Evolutionary conservation across 257 asterid genomes (phyloP).

Genomic region (Nicotiana paniculata): DNA sequence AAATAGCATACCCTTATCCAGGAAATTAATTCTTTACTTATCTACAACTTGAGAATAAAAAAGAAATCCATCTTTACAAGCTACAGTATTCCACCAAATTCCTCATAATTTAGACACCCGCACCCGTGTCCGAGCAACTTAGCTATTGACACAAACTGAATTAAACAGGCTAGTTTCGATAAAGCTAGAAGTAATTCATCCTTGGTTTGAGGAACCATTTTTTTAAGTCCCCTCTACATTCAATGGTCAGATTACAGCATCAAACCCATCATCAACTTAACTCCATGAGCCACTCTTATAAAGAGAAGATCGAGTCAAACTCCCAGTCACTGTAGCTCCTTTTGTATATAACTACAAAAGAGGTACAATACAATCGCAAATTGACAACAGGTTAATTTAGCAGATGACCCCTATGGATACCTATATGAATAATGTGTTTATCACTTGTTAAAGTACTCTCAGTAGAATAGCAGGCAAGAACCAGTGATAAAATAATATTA

Average conservation of each 20-base stretch:
- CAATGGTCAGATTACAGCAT: background rate
- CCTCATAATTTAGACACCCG: too few species aligned
- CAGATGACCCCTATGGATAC: background rate
- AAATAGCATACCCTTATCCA: too few species aligned
- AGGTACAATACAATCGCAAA: background rate
- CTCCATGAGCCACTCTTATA: background rate
- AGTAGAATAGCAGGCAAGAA: background rate
- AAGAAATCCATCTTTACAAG: too few species aligned
- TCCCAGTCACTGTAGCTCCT: background rate
- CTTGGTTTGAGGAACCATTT: background rate
- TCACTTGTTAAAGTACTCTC: background rate
- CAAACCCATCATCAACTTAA: background rate
- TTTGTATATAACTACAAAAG: background rate
- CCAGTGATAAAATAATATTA: background rate
- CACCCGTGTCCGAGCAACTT: too few species aligned
- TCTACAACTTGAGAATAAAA: too few species aligned
- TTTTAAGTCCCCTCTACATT: background rate
- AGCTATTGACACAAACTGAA: background rate
- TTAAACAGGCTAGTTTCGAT: background rate
- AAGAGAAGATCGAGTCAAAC: background rate
- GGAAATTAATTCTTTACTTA: too few species aligned
- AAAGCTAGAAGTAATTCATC: background rate
- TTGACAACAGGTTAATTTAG: background rate
- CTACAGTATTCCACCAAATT: too few species aligned
- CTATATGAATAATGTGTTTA: background rate